Evolutionary conservation across 768 basidiomycete genomes (phyloP), one percentile per base, ranked within the genome.

Genomic region (Cyathus striatus): DNA sequence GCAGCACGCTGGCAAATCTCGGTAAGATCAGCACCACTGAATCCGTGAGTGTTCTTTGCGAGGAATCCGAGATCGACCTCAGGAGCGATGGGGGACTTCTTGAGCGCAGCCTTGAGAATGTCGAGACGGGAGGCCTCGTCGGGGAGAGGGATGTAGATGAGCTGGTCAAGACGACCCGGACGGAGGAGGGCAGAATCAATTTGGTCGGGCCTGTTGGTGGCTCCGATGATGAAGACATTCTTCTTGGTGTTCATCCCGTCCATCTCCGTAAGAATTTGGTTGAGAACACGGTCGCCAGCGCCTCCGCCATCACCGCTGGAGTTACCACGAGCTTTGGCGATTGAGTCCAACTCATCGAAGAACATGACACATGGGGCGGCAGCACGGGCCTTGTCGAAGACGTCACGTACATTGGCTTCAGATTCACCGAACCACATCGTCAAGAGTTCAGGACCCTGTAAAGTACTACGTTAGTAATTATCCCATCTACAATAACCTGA

Each of bases 381-480:
- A 14, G 96, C 96, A 53, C 96, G 90, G 23, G 96, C 96, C 70
- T 98, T 98, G 79, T 99, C 96, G 66, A 99, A 99, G 50, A 98
- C 92, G 54, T 98, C 95, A 55, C 96, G 91, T 48, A 99, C 96
- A 58, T 99, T 99, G 51, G 95, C 96, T 72, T 99, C 96, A 5
- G 95, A 98, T 77, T 99, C 96, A 82, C 96, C 96, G 68, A 99
- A 98, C 93, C 96, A 99, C 95, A 98, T 98, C 5, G 94, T 99
- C 33, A 98, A 82, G 33, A 97, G 76, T 68, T 97, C 96, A 49
- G 95, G 95, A 51, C 96, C 95, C 81, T 86, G 41, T 14, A 37
- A n/a, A n/a, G n/a, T n/a, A 23, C 39, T 33, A 40, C 10, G 17
- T 23, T 6, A 53, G 61, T 22, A 59, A 50, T 20, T 37, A 39